Evolutionary conservation across 345 rosid genomes (phyloP).

Genomic region (Garcia nutans): DNA sequence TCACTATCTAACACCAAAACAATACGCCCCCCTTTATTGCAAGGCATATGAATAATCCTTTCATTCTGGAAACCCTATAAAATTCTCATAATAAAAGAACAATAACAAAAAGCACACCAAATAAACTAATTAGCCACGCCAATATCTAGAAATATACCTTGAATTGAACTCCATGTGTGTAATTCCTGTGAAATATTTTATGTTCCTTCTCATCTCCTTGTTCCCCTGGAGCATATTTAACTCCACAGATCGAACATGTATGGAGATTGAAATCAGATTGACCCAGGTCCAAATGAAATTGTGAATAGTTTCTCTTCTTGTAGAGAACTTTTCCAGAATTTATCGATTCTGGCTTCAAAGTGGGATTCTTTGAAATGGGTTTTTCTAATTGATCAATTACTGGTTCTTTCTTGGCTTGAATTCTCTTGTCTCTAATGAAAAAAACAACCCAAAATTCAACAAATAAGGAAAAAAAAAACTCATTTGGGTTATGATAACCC

Average conservation of each 20-base stretch:
- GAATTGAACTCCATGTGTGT: slow-evolving; percentile 65
- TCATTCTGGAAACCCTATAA: slow-evolving; percentile 65
- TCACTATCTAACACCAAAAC: slow-evolving; percentile 55
- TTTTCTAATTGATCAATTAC: background rate
- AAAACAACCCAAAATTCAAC: background rate
- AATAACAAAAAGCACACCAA: background rate
- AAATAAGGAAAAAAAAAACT: background rate
- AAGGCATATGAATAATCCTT: slow-evolving; percentile 45
- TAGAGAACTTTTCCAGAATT: slow-evolving; percentile 36
- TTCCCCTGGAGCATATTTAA: slow-evolving; percentile 69
- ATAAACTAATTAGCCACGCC: background rate
- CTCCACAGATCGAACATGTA: slow-evolving; percentile 53
- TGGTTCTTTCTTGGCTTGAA: slow-evolving; percentile 20
- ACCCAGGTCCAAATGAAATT: slow-evolving; percentile 75
- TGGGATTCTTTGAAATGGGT: slow-evolving; percentile 13
- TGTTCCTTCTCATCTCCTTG: slow-evolving; percentile 75
- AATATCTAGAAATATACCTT: slow-evolving; percentile 41
- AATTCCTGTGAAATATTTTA: slow-evolving; percentile 55
- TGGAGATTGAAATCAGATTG: slow-evolving; percentile 85
- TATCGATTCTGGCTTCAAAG: slow-evolving; percentile 21
- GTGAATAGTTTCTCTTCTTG: slow-evolving; percentile 78
- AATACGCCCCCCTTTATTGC: slow-evolving; percentile 40
- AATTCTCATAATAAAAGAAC: slow-evolving; percentile 7
- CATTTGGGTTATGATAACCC: background rate
- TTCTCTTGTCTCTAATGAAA: slow-evolving; percentile 9